phyloP scores from a whole-genome alignment of 805 yeast genomes.

The Candida anglica region DNA sequence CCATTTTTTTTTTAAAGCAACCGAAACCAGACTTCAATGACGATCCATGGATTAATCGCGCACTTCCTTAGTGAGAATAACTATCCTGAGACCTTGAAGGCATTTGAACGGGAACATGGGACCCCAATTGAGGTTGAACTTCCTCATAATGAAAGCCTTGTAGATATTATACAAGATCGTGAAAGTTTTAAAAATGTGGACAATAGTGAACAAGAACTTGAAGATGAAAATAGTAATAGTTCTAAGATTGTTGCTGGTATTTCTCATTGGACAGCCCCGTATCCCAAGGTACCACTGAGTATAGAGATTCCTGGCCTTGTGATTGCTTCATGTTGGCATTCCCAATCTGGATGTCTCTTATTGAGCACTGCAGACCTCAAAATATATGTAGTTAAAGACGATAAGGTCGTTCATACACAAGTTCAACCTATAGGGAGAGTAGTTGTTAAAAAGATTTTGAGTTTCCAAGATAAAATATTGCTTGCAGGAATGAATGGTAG shows the following conservation, averaged over 20 bases:
- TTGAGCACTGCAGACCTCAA: constrained; percentile 16
- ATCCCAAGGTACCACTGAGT: constrained; percentile 15
- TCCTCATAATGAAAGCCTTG: constrained; percentile 29
- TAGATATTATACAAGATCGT: constrained; percentile 37
- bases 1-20: no score
- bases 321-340: constrained; percentile 12
- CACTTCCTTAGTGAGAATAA: constrained; percentile 54
- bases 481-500: constrained; percentile 55
- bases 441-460: constrained; percentile 34
- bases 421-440: constrained; percentile 14
- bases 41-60: constrained; percentile 44
- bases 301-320: constrained; percentile 19
- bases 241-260: constrained; percentile 7
- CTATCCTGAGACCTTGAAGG: constrained; percentile 40
- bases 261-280: constrained; percentile 28
- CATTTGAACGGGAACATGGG: constrained; percentile 46
- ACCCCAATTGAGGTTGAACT: constrained; percentile 19
- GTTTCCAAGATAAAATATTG: constrained; percentile 22
- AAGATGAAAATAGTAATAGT: not conserved
- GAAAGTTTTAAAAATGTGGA: constrained; percentile 17
- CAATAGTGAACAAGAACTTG: not conserved
- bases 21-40: no score
- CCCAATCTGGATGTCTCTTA: constrained; percentile 6
- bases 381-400: constrained; percentile 14
- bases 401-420: constrained; percentile 10